Conservation (phyloP, 2,329 filamentous ascomycete species). For the Penicillium oxalicum region DNA sequence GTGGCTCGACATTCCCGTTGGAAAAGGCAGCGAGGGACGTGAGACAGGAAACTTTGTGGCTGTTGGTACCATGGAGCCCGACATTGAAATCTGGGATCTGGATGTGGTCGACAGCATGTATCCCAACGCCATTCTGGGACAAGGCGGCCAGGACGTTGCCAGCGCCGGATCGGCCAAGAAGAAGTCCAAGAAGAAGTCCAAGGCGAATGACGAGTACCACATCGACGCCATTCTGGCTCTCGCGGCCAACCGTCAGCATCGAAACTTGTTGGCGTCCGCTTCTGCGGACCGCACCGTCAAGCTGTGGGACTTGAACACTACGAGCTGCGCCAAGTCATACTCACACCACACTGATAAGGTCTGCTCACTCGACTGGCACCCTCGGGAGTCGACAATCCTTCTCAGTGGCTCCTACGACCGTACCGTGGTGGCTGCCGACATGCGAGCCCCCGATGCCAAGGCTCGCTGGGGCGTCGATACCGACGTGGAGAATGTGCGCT, state of each 20-base stretch:
- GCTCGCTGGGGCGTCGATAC: conserved; percentile 90
- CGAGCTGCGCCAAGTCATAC: conserved; percentile 93
- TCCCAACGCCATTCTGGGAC: conserved; percentile 89
- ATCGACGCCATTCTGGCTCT: conserved; percentile 89
- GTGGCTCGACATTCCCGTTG: conserved; percentile 90
- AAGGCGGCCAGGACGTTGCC: conserved; percentile 48
- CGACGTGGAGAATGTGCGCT: conserved; percentile 86
- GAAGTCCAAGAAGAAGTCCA: conserved; percentile 85
- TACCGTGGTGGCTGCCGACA: conserved; percentile 89
- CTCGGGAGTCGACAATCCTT: conserved; percentile 76
- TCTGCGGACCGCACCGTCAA: conserved; percentile 97
- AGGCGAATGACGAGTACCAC: conserved; percentile 86
- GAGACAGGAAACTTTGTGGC: conserved; percentile 84
- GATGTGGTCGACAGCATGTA: conserved; percentile 98
- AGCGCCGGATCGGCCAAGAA: conserved; percentile 46
- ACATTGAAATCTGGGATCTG: conserved; percentile 97
- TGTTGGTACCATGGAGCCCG: conserved; percentile 93
- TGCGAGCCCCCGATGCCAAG: conserved; percentile 82
- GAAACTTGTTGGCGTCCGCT: conserved; percentile 87
- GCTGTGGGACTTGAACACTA: conserved; percentile 91
- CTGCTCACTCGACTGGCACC: conserved; percentile 91
- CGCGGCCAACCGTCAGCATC: conserved; percentile 85
- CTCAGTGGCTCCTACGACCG: conserved; percentile 93
- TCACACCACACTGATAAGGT: conserved; percentile 95
- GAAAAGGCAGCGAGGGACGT: conserved; percentile 60